A percentile compares a stretch with the other conserved stretches of the same genome.
phyloP scores from a whole-genome alignment of 768 basidiomycete species.

The Mycena galopus region DNA sequence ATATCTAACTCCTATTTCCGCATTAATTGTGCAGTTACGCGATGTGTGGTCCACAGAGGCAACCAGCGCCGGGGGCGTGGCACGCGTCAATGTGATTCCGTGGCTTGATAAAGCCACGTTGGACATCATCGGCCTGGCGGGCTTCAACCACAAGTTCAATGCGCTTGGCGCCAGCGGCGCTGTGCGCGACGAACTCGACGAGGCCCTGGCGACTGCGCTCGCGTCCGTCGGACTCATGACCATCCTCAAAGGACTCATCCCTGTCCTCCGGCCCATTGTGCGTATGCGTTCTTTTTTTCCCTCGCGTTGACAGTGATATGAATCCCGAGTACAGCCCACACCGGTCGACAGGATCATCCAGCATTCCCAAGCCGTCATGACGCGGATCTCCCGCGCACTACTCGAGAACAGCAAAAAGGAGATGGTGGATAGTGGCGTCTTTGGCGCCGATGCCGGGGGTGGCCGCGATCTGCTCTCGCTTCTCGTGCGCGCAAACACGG shows the following conservation, averaged over 20 bases:
- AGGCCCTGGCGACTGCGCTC: conserved; percentile 60
- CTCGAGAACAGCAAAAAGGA: background rate
- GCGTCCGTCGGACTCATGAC: conserved; percentile 23
- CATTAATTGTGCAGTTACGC: conserved; percentile 43
- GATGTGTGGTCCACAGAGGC: conserved; percentile 48
- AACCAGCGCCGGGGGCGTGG: conserved; percentile 18
- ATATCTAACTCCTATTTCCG: too few relatives aligned
- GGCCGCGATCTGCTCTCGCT: background rate
- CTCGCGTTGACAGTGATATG: too few relatives aligned
- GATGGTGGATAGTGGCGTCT: background rate
- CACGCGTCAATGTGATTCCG: conserved; percentile 58
- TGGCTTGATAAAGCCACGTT: conserved; percentile 69
- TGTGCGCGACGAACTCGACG: too few relatives aligned
- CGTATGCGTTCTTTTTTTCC: too few relatives aligned
- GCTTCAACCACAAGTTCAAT: conserved; percentile 36
- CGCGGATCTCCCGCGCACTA: background rate
- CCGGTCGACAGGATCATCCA: background rate
- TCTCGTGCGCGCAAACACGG: background rate
- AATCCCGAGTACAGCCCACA: too few relatives aligned
- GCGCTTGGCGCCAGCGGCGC: conserved; percentile 22
- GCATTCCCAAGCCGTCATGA: background rate
- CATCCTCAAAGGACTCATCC: too few relatives aligned
- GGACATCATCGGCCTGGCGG: conserved; percentile 38
- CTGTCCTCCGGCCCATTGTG: too few relatives aligned
- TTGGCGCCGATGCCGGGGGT: background rate